Percentiles rank a stretch among this genome's conserved stretches.
phyloP scores from a whole-genome alignment of 768 basidiomycete species.

The Termitomyces heimii region DNA sequence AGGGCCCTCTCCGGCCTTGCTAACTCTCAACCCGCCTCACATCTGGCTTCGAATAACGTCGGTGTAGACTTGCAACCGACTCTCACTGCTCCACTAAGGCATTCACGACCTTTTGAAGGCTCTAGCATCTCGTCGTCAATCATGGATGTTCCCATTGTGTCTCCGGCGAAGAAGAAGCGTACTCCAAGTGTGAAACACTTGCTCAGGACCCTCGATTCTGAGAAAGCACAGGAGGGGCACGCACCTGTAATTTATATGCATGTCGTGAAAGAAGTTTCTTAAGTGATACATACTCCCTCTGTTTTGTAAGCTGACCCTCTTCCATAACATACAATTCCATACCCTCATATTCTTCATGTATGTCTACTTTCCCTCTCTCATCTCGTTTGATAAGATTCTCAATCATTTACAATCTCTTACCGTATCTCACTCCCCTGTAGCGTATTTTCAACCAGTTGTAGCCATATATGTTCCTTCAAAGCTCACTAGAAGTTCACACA shows the following conservation, averaged over 20 bases:
- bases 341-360: constrained; percentile 1
- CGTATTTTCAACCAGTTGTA: constrained; percentile 3
- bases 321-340: background rate
- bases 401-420: background rate
- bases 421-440: constrained; percentile 2
- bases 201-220: constrained; percentile 20
- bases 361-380: background rate
- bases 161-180: constrained; percentile 12
- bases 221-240: constrained; percentile 15
- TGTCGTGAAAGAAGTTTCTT: constrained; percentile 34
- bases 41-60: constrained; percentile 2
- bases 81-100: constrained; percentile 13
- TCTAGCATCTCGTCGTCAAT: constrained; percentile 23
- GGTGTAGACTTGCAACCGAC: constrained; percentile 15
- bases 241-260: constrained; percentile 34
- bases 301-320: background rate
- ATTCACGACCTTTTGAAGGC: constrained; percentile 25
- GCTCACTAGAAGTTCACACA: background rate
- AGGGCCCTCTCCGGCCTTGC: background rate
- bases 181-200: constrained; percentile 21
- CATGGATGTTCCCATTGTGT: constrained; percentile 6
- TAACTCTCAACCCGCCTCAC: background rate
- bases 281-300: background rate
- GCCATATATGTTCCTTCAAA: constrained; percentile 1
- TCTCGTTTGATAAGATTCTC: background rate